Percentiles rank a stretch among this genome's conserved stretches.
Evolutionary conservation across 495 filamentous ascomycete genomes (phyloP).

Genomic region (Aspergillus hancockii): DNA sequence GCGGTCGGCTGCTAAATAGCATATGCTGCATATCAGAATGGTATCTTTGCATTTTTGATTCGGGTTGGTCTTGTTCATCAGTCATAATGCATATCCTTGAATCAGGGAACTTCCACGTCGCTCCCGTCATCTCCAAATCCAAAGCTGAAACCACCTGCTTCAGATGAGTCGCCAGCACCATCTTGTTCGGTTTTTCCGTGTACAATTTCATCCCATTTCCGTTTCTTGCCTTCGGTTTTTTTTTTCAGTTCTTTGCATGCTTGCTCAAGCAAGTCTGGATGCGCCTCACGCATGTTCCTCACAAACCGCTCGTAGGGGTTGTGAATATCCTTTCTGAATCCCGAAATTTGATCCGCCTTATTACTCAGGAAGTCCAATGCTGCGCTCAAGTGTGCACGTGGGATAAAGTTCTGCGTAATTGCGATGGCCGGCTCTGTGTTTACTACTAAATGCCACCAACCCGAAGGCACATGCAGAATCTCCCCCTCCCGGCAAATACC

Average conservation of each 20-base stretch:
- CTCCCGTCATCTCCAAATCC: constrained; percentile 70
- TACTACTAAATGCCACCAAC: constrained; percentile 97
- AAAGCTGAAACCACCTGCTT: constrained; percentile 73
- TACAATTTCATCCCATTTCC: constrained; percentile 83
- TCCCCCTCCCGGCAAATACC: constrained; percentile 87
- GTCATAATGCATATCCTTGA: constrained; percentile 9
- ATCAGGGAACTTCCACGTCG: constrained; percentile 55
- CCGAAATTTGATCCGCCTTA: constrained; percentile 81
- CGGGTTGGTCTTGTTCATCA: constrained; percentile 2
- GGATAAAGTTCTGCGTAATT: constrained; percentile 96
- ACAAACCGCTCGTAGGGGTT: constrained; percentile 79
- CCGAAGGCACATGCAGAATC: constrained; percentile 87
- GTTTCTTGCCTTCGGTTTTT: constrained; percentile 64
- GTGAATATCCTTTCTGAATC: constrained; percentile 71
- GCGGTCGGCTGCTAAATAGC: not conserved
- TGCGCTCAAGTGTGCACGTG: constrained; percentile 67
- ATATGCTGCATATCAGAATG: constrained; percentile 6
- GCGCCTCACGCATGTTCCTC: constrained; percentile 59
- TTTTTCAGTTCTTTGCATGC: constrained; percentile 65
- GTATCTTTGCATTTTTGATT: not conserved
- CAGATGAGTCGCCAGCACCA: constrained; percentile 42
- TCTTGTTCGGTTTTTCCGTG: constrained; percentile 43
- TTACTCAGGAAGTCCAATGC: constrained; percentile 82
- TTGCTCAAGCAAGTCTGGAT: constrained; percentile 66
- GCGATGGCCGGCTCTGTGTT: constrained; percentile 83